Evolutionary conservation across 2,329 filamentous ascomycete genomes (phyloP), one percentile per base, ranked within the genome.

Genomic region (Colletotrichum chrysophilum): DNA sequence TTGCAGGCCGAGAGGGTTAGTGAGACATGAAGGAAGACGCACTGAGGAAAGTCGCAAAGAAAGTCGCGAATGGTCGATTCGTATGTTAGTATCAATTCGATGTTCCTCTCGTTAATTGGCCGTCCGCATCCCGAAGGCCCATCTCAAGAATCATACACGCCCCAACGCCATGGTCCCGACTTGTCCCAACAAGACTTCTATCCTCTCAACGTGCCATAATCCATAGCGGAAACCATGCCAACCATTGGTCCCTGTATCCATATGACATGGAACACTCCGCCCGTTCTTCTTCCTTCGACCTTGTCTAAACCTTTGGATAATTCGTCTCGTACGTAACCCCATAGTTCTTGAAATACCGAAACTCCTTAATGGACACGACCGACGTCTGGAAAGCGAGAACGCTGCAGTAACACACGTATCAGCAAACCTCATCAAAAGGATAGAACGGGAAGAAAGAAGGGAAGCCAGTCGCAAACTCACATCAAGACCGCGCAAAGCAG

Each of bases 381-480:
- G 67, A 58, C 8, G 68, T 75, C 52, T 75, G 72, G 28, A 75
- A 70, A 5, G 72, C 72, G 14, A 75, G 67, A 7, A 75, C 67
- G 24, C 72, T 74, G 48, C 5, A 21, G 21, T 5, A 5, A 2
- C 3, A 21, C 56, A 34, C 8, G 16, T 9, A 8, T 34, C 7
- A 52, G 8, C 32, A 30, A 58, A 18, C 74, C 16, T 9, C 16
- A 43, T 43, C 16, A 8, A n/a, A 5, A 43, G 18, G 1, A 10
- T 43, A 43, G 4, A n/a, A n/a, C 14, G 18, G 38, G 8, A 43
- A 43, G 18, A 18, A 43, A 10, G 38, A n/a, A n/a, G 8, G 5
- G 9, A 8, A n/a, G 4, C 38, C 9, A 16, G 18, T 12, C 38
- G 18, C 2, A 30, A 58, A n/a, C 74, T n/a, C 38, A 77, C 76